Evolutionary conservation across 208 protist genomes (phyloP).

Genomic region (Acanthamoeba castellanii): DNA sequence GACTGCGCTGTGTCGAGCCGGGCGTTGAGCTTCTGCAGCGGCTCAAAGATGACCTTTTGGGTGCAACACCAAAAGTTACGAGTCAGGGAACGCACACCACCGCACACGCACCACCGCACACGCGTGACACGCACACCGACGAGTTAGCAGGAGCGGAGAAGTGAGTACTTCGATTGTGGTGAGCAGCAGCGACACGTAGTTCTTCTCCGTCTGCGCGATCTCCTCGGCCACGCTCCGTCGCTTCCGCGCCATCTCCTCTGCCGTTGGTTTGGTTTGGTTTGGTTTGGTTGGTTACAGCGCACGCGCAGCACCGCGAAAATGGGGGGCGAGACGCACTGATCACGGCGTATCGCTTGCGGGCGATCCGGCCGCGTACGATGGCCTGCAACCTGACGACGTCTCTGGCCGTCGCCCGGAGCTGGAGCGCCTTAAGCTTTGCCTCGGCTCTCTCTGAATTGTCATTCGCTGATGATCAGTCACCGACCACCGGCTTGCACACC

Average conservation of each 20-base stretch:
- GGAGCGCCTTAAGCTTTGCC: not conserved
- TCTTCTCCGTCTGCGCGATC: constrained; percentile 26
- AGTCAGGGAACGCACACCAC: not conserved
- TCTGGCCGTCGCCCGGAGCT: too few species aligned
- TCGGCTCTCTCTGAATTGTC: not conserved
- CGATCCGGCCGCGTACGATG: not conserved
- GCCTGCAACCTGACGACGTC: not conserved
- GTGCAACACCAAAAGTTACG: too few species aligned
- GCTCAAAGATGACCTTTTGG: constrained; percentile 19
- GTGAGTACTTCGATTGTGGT: not conserved
- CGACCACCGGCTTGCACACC: too few species aligned
- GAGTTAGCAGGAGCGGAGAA: not conserved
- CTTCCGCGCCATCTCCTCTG: not conserved
- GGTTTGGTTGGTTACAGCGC: not conserved
- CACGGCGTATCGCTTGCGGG: not conserved
- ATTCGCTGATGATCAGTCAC: too few species aligned
- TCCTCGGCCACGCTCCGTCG: not conserved
- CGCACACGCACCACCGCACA: too few species aligned
- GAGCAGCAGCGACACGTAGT: constrained; percentile 8
- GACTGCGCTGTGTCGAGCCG: not conserved
- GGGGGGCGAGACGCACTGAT: not conserved
- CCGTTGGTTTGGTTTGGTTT: not conserved
- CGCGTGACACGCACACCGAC: not conserved
- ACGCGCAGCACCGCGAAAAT: too few species aligned
- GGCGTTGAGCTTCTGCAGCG: not conserved